Conservation (phyloP, 1,284 basidiomycete genomes). For the Ganoderma resinaceum region DNA sequence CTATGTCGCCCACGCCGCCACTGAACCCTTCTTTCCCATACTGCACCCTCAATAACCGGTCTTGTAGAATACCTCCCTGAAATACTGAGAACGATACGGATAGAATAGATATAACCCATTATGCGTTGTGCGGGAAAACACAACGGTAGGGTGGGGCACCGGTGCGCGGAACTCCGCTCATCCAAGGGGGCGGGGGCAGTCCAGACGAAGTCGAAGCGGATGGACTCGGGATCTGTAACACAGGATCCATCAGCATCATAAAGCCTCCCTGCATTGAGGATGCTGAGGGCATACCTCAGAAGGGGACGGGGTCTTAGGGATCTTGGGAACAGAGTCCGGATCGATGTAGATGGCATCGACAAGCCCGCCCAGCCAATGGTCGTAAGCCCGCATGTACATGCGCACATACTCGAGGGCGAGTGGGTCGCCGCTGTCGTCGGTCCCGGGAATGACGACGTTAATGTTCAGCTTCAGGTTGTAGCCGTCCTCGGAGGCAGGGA, state of each 20-base stretch:
- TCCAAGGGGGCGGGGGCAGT: background rate
- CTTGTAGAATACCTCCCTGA: background rate
- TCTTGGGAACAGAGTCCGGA: background rate
- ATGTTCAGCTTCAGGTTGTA: slow-evolving; percentile 1
- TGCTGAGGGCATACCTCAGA: background rate
- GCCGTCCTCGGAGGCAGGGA: background rate
- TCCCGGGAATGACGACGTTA: background rate
- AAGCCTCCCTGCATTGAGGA: background rate
- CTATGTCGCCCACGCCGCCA: background rate
- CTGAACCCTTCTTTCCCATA: background rate
- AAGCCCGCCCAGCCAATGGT: slow-evolving; percentile 4
- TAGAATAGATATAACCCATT: background rate
- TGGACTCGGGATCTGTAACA: background rate
- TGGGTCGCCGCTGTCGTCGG: background rate
- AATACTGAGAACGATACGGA: background rate
- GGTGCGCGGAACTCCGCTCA: background rate
- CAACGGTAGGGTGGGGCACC: background rate
- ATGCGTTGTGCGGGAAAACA: background rate
- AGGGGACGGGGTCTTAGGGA: background rate
- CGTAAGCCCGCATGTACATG: background rate
- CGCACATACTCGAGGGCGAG: background rate
- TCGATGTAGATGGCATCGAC: slow-evolving; percentile 8
- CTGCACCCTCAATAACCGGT: background rate
- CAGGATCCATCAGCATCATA: background rate
- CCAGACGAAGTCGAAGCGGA: background rate